Evolutionary conservation across 169 alveolate species (phyloP).

Genomic region (Eimeria tenella): DNA sequence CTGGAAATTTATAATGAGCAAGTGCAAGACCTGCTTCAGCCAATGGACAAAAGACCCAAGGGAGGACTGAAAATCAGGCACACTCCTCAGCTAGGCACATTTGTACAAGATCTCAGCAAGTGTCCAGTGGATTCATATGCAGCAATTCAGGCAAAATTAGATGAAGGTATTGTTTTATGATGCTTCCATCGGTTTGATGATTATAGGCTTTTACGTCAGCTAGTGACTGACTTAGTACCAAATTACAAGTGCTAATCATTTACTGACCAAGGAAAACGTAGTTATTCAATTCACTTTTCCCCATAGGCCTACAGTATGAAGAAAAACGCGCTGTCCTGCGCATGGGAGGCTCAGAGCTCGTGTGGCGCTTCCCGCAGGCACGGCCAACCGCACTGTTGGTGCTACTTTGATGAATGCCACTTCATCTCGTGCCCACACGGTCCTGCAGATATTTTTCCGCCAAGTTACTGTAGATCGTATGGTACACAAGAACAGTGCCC

Average conservation of each 20-base stretch:
- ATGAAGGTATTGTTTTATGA: constrained; percentile 88
- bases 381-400: constrained; percentile 92
- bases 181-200: neutral
- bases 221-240: too few relatives aligned
- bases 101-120: constrained; percentile 77
- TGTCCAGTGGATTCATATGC: constrained; percentile 89
- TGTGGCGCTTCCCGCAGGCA: constrained; percentile 20
- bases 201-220: too few relatives aligned
- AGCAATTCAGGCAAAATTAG: constrained; percentile 90
- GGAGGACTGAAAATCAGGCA: constrained; percentile 91
- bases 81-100: constrained; percentile 85
- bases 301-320: neutral
- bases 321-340: neutral
- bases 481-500: neutral
- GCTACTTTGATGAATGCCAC: constrained; percentile 95
- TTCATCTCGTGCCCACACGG: constrained; percentile 94
- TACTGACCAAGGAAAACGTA: neutral
- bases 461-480: constrained; percentile 74
- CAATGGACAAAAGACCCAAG: constrained; percentile 88
- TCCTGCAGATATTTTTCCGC: constrained; percentile 92
- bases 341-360: neutral
- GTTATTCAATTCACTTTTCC: neutral
- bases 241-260: too few relatives aligned
- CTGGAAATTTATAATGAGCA: constrained; percentile 96
- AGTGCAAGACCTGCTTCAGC: constrained; percentile 91